These are phyloP conservation scores for Penicillium ucsense DNA, from an alignment of 495 filamentous ascomycete genomes.

Conservation along the genomic window DNA sequence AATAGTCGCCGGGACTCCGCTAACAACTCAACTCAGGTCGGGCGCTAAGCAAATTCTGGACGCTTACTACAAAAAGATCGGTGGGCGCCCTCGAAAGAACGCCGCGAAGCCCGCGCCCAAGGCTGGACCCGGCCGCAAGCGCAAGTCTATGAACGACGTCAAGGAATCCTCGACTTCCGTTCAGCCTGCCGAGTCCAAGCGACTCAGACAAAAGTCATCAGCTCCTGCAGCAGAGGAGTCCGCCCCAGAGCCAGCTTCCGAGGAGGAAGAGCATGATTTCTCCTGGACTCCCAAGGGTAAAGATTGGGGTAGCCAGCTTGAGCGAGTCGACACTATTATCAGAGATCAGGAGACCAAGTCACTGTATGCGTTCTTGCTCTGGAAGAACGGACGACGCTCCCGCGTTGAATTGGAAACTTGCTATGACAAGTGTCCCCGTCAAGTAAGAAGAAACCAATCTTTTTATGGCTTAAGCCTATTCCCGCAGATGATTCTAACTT, in stretches of 20 bases:
- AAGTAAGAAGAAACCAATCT: slow-evolving; percentile 11
- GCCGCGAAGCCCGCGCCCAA: slow-evolving; percentile 17
- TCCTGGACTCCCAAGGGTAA: slow-evolving; percentile 43
- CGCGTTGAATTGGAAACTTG: slow-evolving; percentile 27
- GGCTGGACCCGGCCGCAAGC: slow-evolving; percentile 20
- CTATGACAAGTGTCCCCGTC: slow-evolving; percentile 32
- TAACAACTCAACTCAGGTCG: slow-evolving; percentile 22
- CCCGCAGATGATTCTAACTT: slow-evolving; percentile 2
- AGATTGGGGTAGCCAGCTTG: slow-evolving; percentile 48
- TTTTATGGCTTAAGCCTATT: not conserved
- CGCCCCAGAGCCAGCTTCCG: slow-evolving; percentile 6
- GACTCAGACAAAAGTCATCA: slow-evolving; percentile 10
- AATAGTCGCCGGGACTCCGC: slow-evolving; percentile 3
- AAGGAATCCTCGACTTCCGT: slow-evolving; percentile 14
- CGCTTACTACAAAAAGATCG: slow-evolving; percentile 46
- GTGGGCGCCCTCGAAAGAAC: slow-evolving; percentile 40
- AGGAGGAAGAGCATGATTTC: slow-evolving; percentile 9
- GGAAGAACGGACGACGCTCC: slow-evolving; percentile 42
- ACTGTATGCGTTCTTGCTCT: slow-evolving; percentile 44
- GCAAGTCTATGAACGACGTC: slow-evolving; percentile 27
- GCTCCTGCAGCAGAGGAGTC: slow-evolving; percentile 11
- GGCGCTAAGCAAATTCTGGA: slow-evolving; percentile 44
- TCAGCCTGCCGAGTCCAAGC: slow-evolving; percentile 16
- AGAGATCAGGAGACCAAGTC: slow-evolving; percentile 30
- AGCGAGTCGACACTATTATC: slow-evolving; percentile 46